Evolutionary conservation across 192 early-diverging fungal genomes (phyloP).

Genomic region (Coemansia sp.): DNA sequence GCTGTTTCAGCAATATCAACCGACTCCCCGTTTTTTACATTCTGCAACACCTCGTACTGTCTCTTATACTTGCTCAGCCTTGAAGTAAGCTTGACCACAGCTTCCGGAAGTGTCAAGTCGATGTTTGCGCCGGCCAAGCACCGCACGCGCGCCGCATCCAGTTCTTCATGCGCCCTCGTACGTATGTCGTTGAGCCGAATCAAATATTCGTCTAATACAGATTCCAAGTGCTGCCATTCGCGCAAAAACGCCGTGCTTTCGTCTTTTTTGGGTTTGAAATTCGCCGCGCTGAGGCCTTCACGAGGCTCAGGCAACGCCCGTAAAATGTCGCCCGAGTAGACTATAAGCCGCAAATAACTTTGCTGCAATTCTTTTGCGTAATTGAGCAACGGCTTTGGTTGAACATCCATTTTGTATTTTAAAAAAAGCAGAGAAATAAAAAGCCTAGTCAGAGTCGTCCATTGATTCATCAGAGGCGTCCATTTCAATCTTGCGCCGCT

Average conservation of each 20-base stretch:
- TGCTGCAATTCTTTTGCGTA: constrained; percentile 46
- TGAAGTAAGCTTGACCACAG: constrained; percentile 18
- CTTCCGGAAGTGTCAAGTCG: constrained; percentile 41
- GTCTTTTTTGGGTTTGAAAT: constrained; percentile 51
- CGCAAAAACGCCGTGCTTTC: constrained; percentile 38
- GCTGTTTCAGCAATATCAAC: constrained; percentile 11
- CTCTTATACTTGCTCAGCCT: constrained; percentile 29
- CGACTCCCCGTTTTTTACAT: constrained; percentile 19
- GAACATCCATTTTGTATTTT: constrained; percentile 11
- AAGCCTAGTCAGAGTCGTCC: constrained; percentile 13
- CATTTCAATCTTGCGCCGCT: constrained; percentile 66
- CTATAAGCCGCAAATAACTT: constrained; percentile 48
- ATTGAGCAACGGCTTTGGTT: constrained; percentile 31
- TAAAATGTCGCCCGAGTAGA: constrained; percentile 51
- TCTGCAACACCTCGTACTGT: constrained; percentile 38
- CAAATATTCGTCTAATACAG: constrained; percentile 43
- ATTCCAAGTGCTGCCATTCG: constrained; percentile 51
- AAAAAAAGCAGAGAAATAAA: constrained; percentile 8
- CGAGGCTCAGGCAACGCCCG: constrained; percentile 45
- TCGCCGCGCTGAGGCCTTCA: constrained; percentile 44
- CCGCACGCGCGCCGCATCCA: constrained; percentile 42
- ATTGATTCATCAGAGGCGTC: constrained; percentile 31
- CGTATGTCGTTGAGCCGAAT: constrained; percentile 46
- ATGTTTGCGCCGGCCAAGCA: constrained; percentile 39
- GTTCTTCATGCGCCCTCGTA: constrained; percentile 46